Base-by-base conservation (phyloP, 768 basidiomycete species). In the Chlorophyllum brunneum region DNA sequence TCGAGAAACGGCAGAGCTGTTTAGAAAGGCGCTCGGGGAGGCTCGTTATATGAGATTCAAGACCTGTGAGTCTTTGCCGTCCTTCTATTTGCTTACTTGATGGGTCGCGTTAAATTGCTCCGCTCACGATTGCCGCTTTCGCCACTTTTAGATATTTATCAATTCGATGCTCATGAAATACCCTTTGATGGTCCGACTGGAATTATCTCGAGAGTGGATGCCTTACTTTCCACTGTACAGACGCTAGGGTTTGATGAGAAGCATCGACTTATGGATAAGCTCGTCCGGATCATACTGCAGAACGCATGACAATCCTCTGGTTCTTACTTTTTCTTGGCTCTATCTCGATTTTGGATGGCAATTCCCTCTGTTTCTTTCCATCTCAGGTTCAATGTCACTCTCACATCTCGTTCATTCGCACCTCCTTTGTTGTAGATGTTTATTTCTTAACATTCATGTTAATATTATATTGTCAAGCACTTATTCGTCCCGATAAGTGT, bases 111-210 rank as follows among this genome's bases (percentile, higher is more conserved):
- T n/a, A n/a, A n/a, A n/a, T n/a, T 29, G 27, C 13, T 23, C 38
- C 41, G 1, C 42, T 55, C 39, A 46, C 18, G 41, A 45, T 29
- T 36, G 20, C 18, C 29, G 34, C 51, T 57, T 27, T 22, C 26
- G 36, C 27, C 15, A 39, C n/a, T 53, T 39, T 5, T 56, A 89
- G 87, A 86, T 67, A 83, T 89, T 13, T 81, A 82, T 62, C 80
- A 80, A 54, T 90, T 85, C 60, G 88, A 90, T 63, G 83, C 82
- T 16, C 79, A 85, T 55, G 73, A 80, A 37, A 89, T 91, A 41
- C 83, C 86, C 2, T 81, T 90, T 44, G 85, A 90, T 53, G 88
- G 88, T 13, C 80, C 86, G 9, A 74, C 70, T 27, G 88, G 88
- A 18, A 81, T 91, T 36, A 71, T 88, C n/a, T 62, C 73, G 23